phyloP scores from a whole-genome alignment of 2,329 filamentous ascomycete species.

The Dactylellina leptospora region DNA sequence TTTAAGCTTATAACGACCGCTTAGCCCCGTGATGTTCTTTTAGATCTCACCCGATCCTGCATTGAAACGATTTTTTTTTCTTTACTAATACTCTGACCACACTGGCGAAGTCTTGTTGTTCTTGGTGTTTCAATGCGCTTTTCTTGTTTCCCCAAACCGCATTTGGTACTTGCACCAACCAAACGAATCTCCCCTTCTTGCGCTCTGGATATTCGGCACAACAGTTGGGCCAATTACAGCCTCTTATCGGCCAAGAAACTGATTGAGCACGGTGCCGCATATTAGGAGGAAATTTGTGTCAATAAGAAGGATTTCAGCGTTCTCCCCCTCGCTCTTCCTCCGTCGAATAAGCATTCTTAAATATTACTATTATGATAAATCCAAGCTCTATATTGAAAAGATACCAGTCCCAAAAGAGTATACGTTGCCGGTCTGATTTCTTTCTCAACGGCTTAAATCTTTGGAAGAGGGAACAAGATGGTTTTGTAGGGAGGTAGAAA shows the following conservation, averaged over 20 bases:
- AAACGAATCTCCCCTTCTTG: neutral
- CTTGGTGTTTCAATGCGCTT: constrained; percentile 39
- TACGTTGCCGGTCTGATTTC: constrained; percentile 1
- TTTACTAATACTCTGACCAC: neutral
- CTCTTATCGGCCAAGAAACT: neutral
- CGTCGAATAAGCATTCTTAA: constrained; percentile 25
- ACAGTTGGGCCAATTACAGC: constrained; percentile 21
- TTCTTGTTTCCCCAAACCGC: neutral
- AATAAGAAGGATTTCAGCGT: constrained; percentile 7
- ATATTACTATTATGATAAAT: constrained; percentile 21
- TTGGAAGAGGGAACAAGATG: too few relatives aligned
- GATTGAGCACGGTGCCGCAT: neutral
- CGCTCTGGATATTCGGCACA: constrained; percentile 40
- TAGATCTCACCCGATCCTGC: too few relatives aligned
- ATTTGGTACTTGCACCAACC: neutral
- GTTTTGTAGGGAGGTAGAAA: too few relatives aligned
- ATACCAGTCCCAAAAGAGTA: neutral
- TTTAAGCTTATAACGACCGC: constrained; percentile 32
- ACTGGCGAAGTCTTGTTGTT: constrained; percentile 15
- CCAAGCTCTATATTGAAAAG: constrained; percentile 17
- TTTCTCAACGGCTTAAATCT: constrained; percentile 25
- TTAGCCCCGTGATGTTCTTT: constrained; percentile 19
- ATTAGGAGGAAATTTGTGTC: constrained; percentile 1
- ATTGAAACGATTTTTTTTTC: constrained; percentile 4
- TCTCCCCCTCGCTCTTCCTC: neutral